Evolutionary conservation across 352 stramenopile species (phyloP), one percentile per base, ranked within the genome.

Genomic region (Phytophthora pinifolia): DNA sequence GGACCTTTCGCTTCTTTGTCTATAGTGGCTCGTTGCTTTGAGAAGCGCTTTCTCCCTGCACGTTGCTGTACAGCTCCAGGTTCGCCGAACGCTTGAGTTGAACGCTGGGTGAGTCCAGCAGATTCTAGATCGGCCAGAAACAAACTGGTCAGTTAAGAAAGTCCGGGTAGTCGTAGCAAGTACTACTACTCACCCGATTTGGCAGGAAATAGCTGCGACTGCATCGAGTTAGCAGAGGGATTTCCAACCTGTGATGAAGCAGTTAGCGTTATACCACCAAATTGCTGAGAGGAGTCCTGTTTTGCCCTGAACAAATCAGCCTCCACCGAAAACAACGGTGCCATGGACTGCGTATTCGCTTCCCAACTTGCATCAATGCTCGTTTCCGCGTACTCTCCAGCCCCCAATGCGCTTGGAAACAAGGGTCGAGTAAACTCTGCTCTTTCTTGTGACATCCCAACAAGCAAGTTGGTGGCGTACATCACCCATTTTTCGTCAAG

Each of bases 301-400:
- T 17, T 43, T 38, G 48, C 41, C 32, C 51, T 72, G n/a, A 92
- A 76, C 15, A 52, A 50, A 38, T 88, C 73, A 10, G 70, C 64
- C 52, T 92, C 81, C 14, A 92, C 70, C 0, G 79, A 94, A 50
- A 94, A 94, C 36, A 94, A 53, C 10, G 84, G 83, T 0, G 70
- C 67, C 74, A 94, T 91, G 2, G 70, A 87, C 36, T 83, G 76
- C 18, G 66, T 74, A 44, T 85, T 88, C 1, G 66, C 65, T 29
- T 86, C 78, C 81, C 81, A 92, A 13, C 55, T 76, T n/a, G 74
- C 64, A 42, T 94, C 81, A 62, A 94, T 88, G 14, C 46, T 39
- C 18, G 73, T 54, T 17, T 87, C 72, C 27, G 67, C 51, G 50
- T 83, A 94, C 20, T 79, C 64, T 9, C 59, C 46, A 25, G 70